Evolutionary conservation across 495 filamentous ascomycete species (phyloP).

Genomic region (Articulospora tetracladia): DNA sequence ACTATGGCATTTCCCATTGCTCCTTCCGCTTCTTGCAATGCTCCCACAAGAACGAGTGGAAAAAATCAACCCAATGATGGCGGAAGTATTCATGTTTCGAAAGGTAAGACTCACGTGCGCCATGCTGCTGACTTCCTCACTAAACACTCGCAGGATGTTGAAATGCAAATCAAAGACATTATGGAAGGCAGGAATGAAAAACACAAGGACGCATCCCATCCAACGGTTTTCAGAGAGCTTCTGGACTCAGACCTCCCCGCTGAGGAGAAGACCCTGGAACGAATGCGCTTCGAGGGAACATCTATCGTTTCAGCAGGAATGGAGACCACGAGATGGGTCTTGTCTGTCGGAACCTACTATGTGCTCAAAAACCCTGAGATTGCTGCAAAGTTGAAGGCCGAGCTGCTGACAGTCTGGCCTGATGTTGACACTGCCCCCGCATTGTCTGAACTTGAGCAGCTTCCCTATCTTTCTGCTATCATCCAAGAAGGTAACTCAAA

Average conservation of each 20-base stretch:
- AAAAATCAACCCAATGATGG: not conserved
- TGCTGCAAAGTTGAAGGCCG: constrained; percentile 24
- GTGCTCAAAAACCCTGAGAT: constrained; percentile 27
- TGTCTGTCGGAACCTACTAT: constrained; percentile 30
- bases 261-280: constrained; percentile 26
- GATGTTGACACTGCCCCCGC: constrained; percentile 25
- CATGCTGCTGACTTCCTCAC: not conserved
- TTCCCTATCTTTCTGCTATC: constrained; percentile 10
- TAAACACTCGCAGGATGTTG: constrained; percentile 3
- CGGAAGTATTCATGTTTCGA: constrained; percentile 1
- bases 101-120: not conserved
- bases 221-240: constrained; percentile 13
- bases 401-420: constrained; percentile 19
- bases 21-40: not conserved
- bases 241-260: constrained; percentile 7
- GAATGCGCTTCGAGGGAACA: constrained; percentile 29
- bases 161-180: constrained; percentile 8
- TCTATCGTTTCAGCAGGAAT: constrained; percentile 29
- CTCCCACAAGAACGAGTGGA: not conserved
- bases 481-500: constrained; percentile 10
- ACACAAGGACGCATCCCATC: constrained; percentile 6
- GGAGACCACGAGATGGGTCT: constrained; percentile 22
- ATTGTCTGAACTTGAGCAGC: constrained; percentile 32
- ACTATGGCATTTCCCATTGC: not conserved
- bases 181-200: not conserved